Evolutionary conservation across 352 stramenopile species (phyloP).

Genomic region (Phytophthora constricta): DNA sequence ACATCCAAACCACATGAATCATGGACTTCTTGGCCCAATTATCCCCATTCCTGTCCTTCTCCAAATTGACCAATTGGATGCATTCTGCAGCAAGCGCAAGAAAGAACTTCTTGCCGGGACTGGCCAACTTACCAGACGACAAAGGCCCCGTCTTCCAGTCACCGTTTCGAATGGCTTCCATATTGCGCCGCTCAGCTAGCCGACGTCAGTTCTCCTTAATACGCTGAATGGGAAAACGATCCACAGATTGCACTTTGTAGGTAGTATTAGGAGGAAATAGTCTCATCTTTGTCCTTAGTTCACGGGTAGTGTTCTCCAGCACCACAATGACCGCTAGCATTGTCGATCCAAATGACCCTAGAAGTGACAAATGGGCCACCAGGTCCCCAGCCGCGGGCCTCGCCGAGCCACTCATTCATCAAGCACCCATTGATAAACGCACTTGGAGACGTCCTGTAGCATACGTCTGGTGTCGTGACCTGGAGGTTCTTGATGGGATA

Average conservation of each 20-base stretch:
- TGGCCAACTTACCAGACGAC: slow-evolving; percentile 7
- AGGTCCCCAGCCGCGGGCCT: not conserved
- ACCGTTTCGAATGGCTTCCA: slow-evolving; percentile 8
- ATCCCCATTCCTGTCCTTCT: slow-evolving; percentile 11
- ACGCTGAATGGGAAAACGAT: slow-evolving; percentile 3
- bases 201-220: slow-evolving; percentile 10
- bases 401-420: not conserved
- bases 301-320: not conserved
- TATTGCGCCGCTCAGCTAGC: slow-evolving; percentile 7
- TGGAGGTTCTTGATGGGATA: slow-evolving; percentile 14
- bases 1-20: no score
- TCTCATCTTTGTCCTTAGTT: not conserved
- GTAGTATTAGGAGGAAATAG: slow-evolving; percentile 7
- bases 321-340: not conserved
- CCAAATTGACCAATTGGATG: slow-evolving; percentile 4
- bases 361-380: not conserved
- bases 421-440: slow-evolving; percentile 14
- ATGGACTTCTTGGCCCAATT: slow-evolving; percentile 24
- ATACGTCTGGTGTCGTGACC: not conserved
- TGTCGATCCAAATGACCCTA: not conserved
- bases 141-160: slow-evolving; percentile 9
- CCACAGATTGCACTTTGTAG: slow-evolving; percentile 1
- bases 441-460: slow-evolving; percentile 10
- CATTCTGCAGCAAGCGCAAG: slow-evolving; percentile 15
- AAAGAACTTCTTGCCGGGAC: slow-evolving; percentile 18